phyloP scores from a whole-genome alignment of 495 filamentous ascomycete genomes.

The Tuber aestivum region DNA sequence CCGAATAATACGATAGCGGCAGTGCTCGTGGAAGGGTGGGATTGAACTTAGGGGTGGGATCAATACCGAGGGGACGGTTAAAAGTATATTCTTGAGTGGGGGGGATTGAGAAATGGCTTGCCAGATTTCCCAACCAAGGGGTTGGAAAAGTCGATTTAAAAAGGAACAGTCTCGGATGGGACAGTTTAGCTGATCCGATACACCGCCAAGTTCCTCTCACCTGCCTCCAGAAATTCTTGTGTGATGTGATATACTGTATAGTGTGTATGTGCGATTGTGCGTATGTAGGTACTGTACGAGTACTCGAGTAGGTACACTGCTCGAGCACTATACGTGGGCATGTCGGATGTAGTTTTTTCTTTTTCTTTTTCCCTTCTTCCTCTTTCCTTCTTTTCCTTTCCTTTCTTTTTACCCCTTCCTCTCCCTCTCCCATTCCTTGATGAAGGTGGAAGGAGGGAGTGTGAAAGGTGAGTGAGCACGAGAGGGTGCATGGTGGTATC shows the following conservation, averaged over 20 bases:
- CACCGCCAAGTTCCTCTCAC: background rate
- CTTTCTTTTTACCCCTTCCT: too few relatives aligned
- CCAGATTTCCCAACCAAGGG: slow-evolving; percentile 3
- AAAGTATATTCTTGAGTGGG: background rate
- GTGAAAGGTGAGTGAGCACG: background rate
- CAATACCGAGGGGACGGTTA: slow-evolving; percentile 2
- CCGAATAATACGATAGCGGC: background rate
- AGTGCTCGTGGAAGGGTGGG: background rate
- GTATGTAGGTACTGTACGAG: background rate
- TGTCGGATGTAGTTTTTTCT: background rate
- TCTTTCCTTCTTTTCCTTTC: background rate
- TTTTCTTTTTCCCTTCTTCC: background rate
- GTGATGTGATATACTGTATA: slow-evolving; percentile 5
- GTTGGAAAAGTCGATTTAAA: background rate
- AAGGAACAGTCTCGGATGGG: background rate
- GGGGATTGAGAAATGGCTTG: background rate
- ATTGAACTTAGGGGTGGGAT: background rate
- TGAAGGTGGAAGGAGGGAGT: background rate
- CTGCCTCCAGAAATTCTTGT: background rate
- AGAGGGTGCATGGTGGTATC: background rate
- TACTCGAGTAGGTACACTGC: background rate
- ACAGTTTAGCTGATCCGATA: background rate
- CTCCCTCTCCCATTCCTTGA: background rate
- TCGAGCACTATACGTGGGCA: background rate
- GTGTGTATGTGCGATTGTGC: background rate